Evolutionary conservation across 202 grass and related monocot species (phyloP).

Genomic region (Sporobolus alterniflorus): DNA sequence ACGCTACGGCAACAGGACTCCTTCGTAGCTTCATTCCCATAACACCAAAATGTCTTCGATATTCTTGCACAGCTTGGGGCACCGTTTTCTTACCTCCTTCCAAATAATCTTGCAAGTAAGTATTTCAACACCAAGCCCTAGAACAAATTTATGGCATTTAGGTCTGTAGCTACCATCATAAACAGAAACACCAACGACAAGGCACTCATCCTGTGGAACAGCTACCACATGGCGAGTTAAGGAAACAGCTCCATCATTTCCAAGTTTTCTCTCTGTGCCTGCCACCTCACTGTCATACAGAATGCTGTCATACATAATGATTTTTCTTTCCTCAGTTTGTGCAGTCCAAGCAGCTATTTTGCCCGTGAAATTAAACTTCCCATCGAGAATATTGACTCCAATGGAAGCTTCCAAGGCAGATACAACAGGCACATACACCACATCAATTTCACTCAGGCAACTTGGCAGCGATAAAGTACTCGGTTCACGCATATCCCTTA

Average conservation of each 20-base stretch:
- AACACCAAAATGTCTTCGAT: too few species aligned
- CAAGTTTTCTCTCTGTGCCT: not conserved
- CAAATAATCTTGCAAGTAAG: too few species aligned
- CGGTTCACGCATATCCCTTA: not conserved
- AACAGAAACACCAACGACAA: not conserved
- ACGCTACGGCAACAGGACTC: too few species aligned
- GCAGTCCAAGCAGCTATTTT: not conserved
- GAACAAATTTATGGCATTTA: too few species aligned
- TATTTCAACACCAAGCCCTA: too few species aligned
- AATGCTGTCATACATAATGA: too few species aligned
- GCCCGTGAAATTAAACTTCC: not conserved
- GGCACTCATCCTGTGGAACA: not conserved
- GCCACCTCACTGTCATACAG: not conserved
- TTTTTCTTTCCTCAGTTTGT: not conserved
- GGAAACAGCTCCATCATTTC: not conserved
- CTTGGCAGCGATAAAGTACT: not conserved
- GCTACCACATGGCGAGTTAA: not conserved
- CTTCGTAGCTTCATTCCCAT: too few species aligned
- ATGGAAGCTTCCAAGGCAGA: not conserved
- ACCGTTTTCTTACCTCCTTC: too few species aligned
- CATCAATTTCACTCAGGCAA: not conserved
- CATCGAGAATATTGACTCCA: slow-evolving; percentile 1
- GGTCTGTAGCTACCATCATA: too few species aligned
- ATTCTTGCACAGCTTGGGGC: too few species aligned
- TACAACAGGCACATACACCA: not conserved